phyloP scores from a whole-genome alignment of 352 stramenopile species.

The Pythium diclinum region DNA sequence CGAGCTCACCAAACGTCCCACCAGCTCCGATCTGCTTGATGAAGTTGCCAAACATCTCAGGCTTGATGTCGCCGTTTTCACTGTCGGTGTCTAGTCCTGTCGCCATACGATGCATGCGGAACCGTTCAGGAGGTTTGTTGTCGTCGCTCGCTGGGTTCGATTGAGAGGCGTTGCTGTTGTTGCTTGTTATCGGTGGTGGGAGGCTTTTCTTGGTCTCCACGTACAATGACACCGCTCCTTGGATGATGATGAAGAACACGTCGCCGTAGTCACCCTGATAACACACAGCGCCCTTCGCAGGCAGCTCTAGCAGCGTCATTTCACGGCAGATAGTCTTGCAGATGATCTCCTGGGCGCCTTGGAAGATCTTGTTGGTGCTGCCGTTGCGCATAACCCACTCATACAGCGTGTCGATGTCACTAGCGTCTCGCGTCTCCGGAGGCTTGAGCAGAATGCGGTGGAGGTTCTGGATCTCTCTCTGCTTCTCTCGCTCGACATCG shows the following conservation, averaged over 20 bases:
- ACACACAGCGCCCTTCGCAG: conserved; percentile 59
- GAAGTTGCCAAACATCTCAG: conserved; percentile 57
- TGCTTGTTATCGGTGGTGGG: conserved; percentile 5
- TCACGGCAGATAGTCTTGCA: conserved; percentile 88
- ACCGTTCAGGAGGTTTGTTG: conserved; percentile 5
- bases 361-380: conserved; percentile 81
- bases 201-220: conserved; percentile 60
- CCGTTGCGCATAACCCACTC: conserved; percentile 78
- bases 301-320: conserved; percentile 75
- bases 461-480: conserved; percentile 49
- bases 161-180: conserved; percentile 9
- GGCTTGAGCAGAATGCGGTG: conserved; percentile 49
- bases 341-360: conserved; percentile 81
- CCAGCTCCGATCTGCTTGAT: conserved; percentile 75
- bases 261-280: conserved; percentile 84
- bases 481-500: conserved; percentile 41
- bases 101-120: conserved; percentile 4
- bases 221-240: conserved; percentile 72
- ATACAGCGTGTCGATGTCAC: conserved; percentile 75
- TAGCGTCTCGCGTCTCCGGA: conserved; percentile 39
- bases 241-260: conserved; percentile 77
- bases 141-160: neutral
- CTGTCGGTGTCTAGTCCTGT: conserved; percentile 27
- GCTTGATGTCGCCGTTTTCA: conserved; percentile 3
- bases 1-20: conserved; percentile 77